These are phyloP conservation scores for Trametes cingulata DNA, from an alignment of 768 basidiomycete species.

Conservation along the genomic window DNA sequence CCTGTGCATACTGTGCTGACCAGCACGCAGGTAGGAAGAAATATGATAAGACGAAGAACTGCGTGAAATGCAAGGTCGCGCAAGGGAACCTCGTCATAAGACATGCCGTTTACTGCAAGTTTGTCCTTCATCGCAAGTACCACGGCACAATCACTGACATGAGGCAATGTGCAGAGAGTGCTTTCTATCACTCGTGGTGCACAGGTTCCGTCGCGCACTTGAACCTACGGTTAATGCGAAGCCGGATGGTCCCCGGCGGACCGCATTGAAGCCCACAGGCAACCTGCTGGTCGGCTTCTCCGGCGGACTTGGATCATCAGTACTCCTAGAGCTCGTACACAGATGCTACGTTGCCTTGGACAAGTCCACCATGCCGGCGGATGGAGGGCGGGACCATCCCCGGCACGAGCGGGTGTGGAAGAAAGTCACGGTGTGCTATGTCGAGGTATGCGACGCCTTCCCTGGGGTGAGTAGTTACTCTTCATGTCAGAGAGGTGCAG, in stretches of 20 bases:
- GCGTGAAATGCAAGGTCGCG: constrained; percentile 73
- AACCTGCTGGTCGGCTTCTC: constrained; percentile 71
- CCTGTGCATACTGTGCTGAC: background rate
- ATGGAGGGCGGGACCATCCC: constrained; percentile 69
- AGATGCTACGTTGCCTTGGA: constrained; percentile 44
- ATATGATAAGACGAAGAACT: constrained; percentile 65
- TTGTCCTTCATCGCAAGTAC: constrained; percentile 4
- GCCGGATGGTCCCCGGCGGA: constrained; percentile 56
- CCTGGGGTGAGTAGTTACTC: constrained; percentile 48
- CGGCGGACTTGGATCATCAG: constrained; percentile 77
- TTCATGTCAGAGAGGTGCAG: background rate
- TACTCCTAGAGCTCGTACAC: constrained; percentile 68
- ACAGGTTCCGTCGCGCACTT: constrained; percentile 64
- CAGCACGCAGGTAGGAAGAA: constrained; percentile 58
- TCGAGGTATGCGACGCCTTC: constrained; percentile 65
- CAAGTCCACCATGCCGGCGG: constrained; percentile 30
- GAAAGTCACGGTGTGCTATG: constrained; percentile 63
- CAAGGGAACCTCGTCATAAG: constrained; percentile 70
- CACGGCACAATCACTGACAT: background rate
- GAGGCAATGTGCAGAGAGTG: constrained; percentile 49
- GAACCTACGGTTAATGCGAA: constrained; percentile 63
- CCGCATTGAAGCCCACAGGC: constrained; percentile 64
- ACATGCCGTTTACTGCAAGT: constrained; percentile 88
- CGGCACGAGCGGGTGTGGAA: constrained; percentile 63
- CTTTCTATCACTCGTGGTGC: constrained; percentile 60